These are phyloP conservation scores for Pleurotus tuber-regium DNA, from an alignment of 768 basidiomycete genomes.

Conservation along the genomic window DNA sequence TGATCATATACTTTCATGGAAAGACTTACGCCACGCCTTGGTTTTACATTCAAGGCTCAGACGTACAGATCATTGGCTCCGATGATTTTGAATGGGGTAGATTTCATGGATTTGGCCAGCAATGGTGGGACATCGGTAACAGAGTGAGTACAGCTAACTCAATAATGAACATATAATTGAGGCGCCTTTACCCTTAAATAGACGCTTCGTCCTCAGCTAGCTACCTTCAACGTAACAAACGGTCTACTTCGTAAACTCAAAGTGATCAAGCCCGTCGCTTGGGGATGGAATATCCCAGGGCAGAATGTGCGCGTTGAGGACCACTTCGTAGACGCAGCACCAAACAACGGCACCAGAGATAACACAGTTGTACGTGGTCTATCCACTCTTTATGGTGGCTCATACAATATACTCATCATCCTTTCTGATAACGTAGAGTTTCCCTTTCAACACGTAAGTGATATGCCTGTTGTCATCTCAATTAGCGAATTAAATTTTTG, in stretches of 20 bases:
- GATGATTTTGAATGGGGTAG: constrained; percentile 36
- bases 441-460: constrained; percentile 44
- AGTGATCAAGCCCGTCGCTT: constrained; percentile 48
- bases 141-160: constrained; percentile 23
- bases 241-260: constrained; percentile 34
- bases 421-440: constrained; percentile 23
- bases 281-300: constrained; percentile 43
- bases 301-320: constrained; percentile 35
- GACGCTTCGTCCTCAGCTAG: constrained; percentile 44
- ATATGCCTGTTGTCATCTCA: neutral
- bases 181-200: constrained; percentile 11
- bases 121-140: constrained; percentile 48
- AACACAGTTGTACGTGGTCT: constrained; percentile 27
- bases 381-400: neutral
- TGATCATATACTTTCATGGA: constrained; percentile 1
- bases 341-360: constrained; percentile 36
- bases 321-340: constrained; percentile 39
- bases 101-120: constrained; percentile 46
- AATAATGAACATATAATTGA: neutral
- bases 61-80: constrained; percentile 39
- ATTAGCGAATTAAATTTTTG: neutral
- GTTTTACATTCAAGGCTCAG: constrained; percentile 41
- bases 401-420: neutral
- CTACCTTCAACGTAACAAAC: constrained; percentile 45
- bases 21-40: constrained; percentile 42